Conservation (phyloP, 2,329 filamentous ascomycete genomes). For the Colletotrichum lupini region DNA sequence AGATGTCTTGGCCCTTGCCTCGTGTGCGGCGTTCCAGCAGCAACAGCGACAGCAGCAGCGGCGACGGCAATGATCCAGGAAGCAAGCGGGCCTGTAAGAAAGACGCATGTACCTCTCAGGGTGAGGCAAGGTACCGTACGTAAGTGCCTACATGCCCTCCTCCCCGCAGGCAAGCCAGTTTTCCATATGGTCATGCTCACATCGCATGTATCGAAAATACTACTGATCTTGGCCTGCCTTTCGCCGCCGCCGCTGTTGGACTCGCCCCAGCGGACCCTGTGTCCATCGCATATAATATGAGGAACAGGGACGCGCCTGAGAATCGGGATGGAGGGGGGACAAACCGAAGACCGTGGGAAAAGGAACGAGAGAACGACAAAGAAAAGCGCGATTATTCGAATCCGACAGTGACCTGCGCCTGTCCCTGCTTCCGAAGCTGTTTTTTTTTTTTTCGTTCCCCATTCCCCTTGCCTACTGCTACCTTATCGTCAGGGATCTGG, state of each 20-base stretch:
- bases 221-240: conserved; percentile 13
- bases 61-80: conserved; percentile 4
- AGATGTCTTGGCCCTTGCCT: conserved; percentile 34
- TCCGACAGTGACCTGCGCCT: neutral
- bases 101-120: neutral
- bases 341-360: neutral
- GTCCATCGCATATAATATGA: conserved; percentile 18
- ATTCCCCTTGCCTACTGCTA: neutral
- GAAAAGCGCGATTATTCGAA: conserved; percentile 23
- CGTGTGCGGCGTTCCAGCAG: conserved; percentile 12
- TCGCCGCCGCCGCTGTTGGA: conserved; percentile 1
- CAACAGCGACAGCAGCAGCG: conserved; percentile 3
- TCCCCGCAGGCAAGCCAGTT: conserved; percentile 12
- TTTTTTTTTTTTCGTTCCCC: neutral
- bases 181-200: neutral
- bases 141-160: neutral
- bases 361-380: neutral
- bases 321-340: neutral
- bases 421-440: conserved; percentile 3
- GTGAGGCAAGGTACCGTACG: conserved; percentile 3
- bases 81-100: conserved; percentile 7
- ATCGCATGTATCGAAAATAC: conserved; percentile 12
- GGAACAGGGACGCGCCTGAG: conserved; percentile 4
- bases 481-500: conserved; percentile 12
- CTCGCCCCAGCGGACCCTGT: conserved; percentile 11